These are phyloP conservation scores for Sclerotinia nivalis DNA, from an alignment of 2,329 filamentous ascomycete genomes.

Conservation along the genomic window DNA sequence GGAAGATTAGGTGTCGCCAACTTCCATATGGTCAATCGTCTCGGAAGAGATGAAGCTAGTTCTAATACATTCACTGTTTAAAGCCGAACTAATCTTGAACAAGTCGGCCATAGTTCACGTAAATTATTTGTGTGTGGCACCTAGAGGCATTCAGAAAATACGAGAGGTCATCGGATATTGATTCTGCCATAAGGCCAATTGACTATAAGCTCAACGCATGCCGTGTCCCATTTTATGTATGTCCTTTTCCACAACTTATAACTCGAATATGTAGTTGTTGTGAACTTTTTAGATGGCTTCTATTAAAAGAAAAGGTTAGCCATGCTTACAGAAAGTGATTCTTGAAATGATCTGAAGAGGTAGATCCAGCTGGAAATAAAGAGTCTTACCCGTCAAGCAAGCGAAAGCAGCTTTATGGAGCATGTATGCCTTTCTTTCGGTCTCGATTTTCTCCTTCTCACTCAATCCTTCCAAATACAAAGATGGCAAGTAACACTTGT, in stretches of 20 bases:
- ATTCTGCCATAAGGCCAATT: not conserved
- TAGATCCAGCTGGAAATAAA: fast-evolving
- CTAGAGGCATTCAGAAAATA: no score
- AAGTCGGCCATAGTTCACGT: not conserved
- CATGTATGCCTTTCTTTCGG: not conserved
- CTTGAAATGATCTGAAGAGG: not conserved
- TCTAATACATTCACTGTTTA: not conserved
- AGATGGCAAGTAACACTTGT: not conserved
- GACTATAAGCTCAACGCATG: not conserved
- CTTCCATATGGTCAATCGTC: not conserved
- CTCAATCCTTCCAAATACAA: not conserved
- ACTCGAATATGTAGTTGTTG: not conserved
- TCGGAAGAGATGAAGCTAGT: not conserved
- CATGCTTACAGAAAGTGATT: not conserved
- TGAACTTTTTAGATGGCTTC: not conserved
- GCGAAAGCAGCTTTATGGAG: not conserved
- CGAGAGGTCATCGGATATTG: not conserved
- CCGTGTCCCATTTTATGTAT: not conserved
- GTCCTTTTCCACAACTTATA: not conserved
- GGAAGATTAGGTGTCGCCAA: not conserved
- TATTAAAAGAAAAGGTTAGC: not conserved
- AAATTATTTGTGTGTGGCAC: not conserved
- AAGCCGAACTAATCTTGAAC: no score
- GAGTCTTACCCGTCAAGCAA: not conserved
- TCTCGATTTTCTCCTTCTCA: not conserved